Conservation (phyloP, 331 rosid genomes). For the Quercus lobata region DNA sequence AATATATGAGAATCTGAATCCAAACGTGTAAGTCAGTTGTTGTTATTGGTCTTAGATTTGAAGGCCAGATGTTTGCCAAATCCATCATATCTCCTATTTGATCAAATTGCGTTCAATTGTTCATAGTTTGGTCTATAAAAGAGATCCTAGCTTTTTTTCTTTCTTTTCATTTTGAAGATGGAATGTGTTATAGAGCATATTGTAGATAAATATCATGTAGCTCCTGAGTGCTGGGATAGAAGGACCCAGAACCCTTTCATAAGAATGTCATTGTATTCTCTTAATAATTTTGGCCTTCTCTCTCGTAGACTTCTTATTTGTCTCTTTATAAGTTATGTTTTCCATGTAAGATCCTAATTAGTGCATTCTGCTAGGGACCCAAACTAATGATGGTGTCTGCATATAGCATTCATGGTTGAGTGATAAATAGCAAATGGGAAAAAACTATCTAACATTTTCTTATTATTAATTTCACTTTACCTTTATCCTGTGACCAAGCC, state of each 20-base stretch:
- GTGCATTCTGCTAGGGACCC: not conserved
- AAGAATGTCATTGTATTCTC: not conserved
- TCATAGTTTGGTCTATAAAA: no score
- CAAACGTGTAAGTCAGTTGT: not conserved
- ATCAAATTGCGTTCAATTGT: not conserved
- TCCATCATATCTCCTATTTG: not conserved
- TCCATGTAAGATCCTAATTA: conserved; percentile 2
- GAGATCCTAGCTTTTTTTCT: no score
- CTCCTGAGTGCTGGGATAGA: not conserved
- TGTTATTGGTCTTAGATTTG: not conserved
- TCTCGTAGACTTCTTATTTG: not conserved
- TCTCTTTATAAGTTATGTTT: not conserved
- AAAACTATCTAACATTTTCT: not conserved
- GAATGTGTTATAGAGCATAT: not conserved
- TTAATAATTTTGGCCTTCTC: not conserved
- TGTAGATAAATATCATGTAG: not conserved
- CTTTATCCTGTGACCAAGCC: not conserved
- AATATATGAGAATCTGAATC: not conserved
- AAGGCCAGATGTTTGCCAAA: not conserved
- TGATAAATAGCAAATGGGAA: not conserved
- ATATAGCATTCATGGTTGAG: not conserved
- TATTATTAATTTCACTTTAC: not conserved
- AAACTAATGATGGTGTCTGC: not conserved
- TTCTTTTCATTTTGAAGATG: not conserved
- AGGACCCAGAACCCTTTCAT: not conserved